Evolutionary conservation across 176 grass and related monocot species (phyloP).

Genomic region (Chloris gayana): DNA sequence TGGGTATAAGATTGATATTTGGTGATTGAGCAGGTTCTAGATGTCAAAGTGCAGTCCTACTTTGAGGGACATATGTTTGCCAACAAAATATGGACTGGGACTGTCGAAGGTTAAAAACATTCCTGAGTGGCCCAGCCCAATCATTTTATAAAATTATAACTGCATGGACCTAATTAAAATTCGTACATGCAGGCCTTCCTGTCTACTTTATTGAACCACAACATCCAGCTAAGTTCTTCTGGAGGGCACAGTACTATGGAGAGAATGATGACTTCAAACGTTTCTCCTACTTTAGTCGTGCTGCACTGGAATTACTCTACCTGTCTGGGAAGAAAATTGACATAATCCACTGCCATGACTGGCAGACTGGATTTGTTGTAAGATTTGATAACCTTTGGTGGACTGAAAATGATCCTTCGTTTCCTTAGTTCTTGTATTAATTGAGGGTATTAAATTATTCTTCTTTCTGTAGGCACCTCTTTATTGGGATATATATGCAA

Average conservation of each 20-base stretch:
- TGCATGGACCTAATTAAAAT: conserved; percentile 38
- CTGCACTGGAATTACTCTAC: conserved; percentile 80
- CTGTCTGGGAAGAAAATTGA: conserved; percentile 83
- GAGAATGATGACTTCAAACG: conserved; percentile 96
- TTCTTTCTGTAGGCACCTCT: conserved; percentile 71
- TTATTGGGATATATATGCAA: conserved; percentile 97
- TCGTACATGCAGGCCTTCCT: conserved; percentile 70
- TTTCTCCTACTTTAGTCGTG: conserved; percentile 91
- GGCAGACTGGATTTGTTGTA: conserved; percentile 99
- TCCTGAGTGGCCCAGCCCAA: background rate
- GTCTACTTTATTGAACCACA: conserved; percentile 97
- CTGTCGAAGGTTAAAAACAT: conserved; percentile 71
- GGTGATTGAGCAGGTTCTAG: conserved; percentile 63
- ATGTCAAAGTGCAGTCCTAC: conserved; percentile 75
- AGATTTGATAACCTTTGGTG: conserved; percentile 16
- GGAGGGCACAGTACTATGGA: conserved; percentile 86
- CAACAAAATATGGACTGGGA: conserved; percentile 99
- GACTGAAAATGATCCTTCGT: conserved; percentile 26
- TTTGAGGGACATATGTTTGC: conserved; percentile 82
- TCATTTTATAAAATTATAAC: conserved; percentile 27
- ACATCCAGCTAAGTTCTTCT: conserved; percentile 88
- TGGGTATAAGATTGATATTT: conserved; percentile 26
- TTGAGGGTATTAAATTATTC: conserved; percentile 7
- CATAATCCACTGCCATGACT: conserved; percentile 99
- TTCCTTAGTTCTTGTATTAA: conserved; percentile 26